These are phyloP conservation scores for Ceratocystiopsis sp. DNA, from an alignment of 2,329 filamentous ascomycete genomes.

Conservation along the genomic window DNA sequence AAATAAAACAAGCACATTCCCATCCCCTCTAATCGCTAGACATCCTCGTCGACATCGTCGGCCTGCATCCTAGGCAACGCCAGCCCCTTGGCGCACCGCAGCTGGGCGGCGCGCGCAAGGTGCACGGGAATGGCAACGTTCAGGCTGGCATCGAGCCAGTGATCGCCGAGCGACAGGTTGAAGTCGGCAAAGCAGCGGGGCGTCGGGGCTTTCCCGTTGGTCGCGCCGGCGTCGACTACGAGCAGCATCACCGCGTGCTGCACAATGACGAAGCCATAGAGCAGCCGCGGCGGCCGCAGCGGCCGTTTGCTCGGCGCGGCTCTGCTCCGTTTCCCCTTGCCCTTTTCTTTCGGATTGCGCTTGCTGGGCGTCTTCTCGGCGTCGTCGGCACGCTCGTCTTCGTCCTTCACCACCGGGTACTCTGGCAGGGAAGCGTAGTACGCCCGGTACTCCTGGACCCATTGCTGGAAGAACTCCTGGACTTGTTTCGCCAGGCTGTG, in stretches of 20 bases:
- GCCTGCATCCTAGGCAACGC: constrained; percentile 3
- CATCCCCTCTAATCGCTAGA: background rate
- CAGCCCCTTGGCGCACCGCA: constrained; percentile 7
- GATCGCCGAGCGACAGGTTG: constrained; percentile 16
- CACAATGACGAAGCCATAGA: constrained; percentile 28
- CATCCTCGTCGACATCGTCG: constrained; percentile 6
- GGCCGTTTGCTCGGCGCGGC: background rate
- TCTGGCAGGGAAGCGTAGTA: constrained; percentile 8
- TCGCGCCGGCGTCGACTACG: constrained; percentile 24
- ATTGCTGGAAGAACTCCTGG: constrained; percentile 7
- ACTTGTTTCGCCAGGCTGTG: constrained; percentile 6
- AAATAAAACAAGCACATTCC: no score
- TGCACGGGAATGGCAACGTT: constrained; percentile 19
- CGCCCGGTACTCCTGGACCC: constrained; percentile 8
- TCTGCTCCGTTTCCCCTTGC: no score
- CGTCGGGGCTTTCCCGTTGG: constrained; percentile 9
- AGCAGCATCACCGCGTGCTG: constrained; percentile 28
- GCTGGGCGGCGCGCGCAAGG: constrained; percentile 14
- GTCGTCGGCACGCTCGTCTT: background rate
- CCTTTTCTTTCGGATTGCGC: no score
- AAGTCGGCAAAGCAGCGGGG: constrained; percentile 16
- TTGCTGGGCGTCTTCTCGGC: background rate
- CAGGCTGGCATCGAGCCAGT: constrained; percentile 20
- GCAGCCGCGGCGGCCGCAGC: constrained; percentile 13
- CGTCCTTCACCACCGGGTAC: background rate